Percentiles rank a stretch among this genome's conserved stretches.
Conservation (phyloP, 2,329 filamentous ascomycete species). For the Penicillium sp. region DNA sequence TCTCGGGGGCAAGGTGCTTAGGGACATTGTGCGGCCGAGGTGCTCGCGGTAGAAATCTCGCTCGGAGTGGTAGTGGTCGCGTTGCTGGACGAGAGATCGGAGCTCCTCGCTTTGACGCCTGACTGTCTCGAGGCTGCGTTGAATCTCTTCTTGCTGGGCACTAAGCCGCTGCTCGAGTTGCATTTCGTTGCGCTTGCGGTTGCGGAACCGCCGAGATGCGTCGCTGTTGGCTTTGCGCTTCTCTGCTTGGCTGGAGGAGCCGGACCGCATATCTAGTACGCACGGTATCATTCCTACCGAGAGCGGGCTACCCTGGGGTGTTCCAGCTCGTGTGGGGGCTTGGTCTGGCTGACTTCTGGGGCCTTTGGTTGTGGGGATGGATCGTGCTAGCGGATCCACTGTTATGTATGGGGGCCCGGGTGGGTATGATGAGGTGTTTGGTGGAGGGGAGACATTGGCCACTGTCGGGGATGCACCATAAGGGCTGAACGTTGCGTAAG, state of each 20-base stretch:
- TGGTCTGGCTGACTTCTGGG: conserved; percentile 23
- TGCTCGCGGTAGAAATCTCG: conserved; percentile 43
- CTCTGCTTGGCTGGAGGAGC: conserved; percentile 42
- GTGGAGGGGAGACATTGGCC: conserved; percentile 21
- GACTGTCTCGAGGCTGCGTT: conserved; percentile 30
- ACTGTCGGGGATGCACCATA: conserved; percentile 33
- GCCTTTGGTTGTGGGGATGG: conserved; percentile 23
- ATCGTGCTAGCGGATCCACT: conserved; percentile 29
- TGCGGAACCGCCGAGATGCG: conserved; percentile 43
- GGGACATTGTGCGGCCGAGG: conserved; percentile 27
- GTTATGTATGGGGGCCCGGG: conserved; percentile 24
- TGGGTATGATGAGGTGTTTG: conserved; percentile 19
- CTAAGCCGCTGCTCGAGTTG: conserved; percentile 41
- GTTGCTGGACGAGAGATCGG: conserved; percentile 33
- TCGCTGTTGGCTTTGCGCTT: conserved; percentile 46
- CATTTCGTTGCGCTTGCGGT: conserved; percentile 43
- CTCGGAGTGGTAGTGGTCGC: conserved; percentile 43
- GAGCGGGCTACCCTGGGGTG: conserved; percentile 15
- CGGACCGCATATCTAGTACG: conserved; percentile 42
- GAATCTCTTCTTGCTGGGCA: conserved; percentile 40
- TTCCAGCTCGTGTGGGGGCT: conserved; percentile 7
- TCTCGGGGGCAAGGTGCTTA: conserved; percentile 30
- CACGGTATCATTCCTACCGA: conserved; percentile 37
- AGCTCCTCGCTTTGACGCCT: conserved; percentile 37
- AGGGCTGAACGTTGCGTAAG: conserved; percentile 34